These are phyloP conservation scores for Carex arenaria DNA, from an alignment of 202 grass and related monocot species.

Conservation along the genomic window DNA sequence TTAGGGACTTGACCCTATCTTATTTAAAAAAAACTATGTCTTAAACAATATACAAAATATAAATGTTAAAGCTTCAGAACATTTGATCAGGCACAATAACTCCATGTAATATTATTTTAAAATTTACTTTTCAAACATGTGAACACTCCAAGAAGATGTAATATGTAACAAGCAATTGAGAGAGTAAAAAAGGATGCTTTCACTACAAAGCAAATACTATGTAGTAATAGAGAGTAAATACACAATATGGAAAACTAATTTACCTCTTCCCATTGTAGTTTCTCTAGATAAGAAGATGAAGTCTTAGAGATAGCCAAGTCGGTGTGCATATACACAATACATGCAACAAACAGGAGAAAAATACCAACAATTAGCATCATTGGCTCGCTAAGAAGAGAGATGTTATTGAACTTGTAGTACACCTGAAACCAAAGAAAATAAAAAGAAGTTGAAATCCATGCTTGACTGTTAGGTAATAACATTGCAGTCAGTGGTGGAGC, in stretches of 20 bases:
- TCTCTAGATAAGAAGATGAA: conserved; percentile 81
- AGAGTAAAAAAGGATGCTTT: neutral
- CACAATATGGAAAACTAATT: neutral
- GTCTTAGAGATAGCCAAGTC: conserved; percentile 95
- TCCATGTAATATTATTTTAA: neutral
- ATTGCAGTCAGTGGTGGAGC: neutral
- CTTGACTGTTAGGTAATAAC: neutral
- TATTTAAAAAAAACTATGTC: neutral
- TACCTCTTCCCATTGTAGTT: conserved; percentile 94
- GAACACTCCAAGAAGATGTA: neutral
- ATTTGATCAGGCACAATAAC: neutral
- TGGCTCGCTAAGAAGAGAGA: conserved; percentile 79
- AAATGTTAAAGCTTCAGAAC: neutral
- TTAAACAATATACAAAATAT: neutral
- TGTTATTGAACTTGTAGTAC: conserved; percentile 78
- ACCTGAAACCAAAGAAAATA: conserved; percentile 46
- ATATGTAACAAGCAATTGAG: neutral
- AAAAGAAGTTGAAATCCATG: neutral
- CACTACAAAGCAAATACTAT: neutral
- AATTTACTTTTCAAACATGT: neutral
- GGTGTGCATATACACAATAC: conserved; percentile 79
- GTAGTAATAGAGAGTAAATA: neutral
- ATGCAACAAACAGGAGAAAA: conserved; percentile 75
- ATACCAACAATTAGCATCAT: conserved; percentile 90
- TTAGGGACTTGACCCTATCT: neutral